A percentile compares a stretch with the other conserved stretches of the same genome.
phyloP scores from a whole-genome alignment of 2,329 filamentous ascomycete genomes.

The Nectriaceae sp. region DNA sequence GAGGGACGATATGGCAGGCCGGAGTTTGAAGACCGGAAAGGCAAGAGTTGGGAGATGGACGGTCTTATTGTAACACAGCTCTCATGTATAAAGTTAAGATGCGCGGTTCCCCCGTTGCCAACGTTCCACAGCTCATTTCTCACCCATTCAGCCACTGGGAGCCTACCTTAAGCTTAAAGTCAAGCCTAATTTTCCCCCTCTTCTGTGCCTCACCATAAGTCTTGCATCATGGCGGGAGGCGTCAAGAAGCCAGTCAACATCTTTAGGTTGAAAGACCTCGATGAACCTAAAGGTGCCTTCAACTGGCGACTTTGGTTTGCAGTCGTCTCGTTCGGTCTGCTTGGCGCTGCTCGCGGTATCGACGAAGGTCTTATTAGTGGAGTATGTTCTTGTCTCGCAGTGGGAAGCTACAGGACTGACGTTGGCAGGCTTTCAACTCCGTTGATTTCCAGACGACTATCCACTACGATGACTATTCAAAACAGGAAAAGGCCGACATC shows the following conservation, averaged over 20 bases:
- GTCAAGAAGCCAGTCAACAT: conserved; percentile 61
- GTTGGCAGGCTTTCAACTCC: conserved; percentile 71
- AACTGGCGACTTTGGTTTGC: conserved; percentile 82
- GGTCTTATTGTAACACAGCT: no score
- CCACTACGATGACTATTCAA: conserved; percentile 54
- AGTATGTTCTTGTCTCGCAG: no score
- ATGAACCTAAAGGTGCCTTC: conserved; percentile 69
- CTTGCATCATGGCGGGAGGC: conserved; percentile 46
- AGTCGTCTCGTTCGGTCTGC: conserved; percentile 71
- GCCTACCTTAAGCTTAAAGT: no score
- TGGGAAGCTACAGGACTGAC: no score
- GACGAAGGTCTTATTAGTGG: conserved; percentile 79
- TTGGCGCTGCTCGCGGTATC: conserved; percentile 77
- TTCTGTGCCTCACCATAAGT: background rate
- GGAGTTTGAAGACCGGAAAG: no score
- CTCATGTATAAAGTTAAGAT: no score
- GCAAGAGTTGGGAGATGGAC: background rate
- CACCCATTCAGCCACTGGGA: no score
- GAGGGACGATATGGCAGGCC: no score
- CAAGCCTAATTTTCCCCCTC: conserved; percentile 1
- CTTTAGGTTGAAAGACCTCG: conserved; percentile 64
- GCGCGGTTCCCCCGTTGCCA: no score
- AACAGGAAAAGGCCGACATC: conserved; percentile 62
- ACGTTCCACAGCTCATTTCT: no score
- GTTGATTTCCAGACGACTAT: conserved; percentile 63